Conservation (phyloP, 352 stramenopile genomes). For the Phytopythium montanum region DNA sequence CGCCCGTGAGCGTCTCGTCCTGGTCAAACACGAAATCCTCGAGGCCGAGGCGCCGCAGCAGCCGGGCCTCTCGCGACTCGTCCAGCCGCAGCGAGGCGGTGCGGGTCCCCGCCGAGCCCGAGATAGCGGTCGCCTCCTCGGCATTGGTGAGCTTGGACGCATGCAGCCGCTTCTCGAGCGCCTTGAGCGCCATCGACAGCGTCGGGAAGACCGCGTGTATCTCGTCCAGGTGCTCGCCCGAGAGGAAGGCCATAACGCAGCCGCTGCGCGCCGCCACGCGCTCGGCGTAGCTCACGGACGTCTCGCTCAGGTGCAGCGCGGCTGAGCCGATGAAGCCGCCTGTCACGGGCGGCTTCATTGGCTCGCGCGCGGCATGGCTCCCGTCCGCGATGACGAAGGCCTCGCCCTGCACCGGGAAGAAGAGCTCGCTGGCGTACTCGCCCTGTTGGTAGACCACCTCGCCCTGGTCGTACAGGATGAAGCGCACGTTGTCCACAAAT, state of each 20-base stretch:
- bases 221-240: constrained; percentile 39
- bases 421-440: constrained; percentile 57
- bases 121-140: constrained; percentile 11
- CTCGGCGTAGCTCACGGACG: constrained; percentile 50
- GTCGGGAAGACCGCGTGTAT: constrained; percentile 64
- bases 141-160: constrained; percentile 39
- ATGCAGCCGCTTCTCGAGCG: constrained; percentile 47
- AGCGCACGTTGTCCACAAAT: constrained; percentile 45
- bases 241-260: constrained; percentile 53
- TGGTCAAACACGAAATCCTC: constrained; percentile 42
- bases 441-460: constrained; percentile 58
- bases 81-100: constrained; percentile 7
- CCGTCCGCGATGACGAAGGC: constrained; percentile 39
- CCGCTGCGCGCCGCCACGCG: constrained; percentile 53
- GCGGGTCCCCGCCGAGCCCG: not conserved
- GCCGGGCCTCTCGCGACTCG: constrained; percentile 20
- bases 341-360: too few relatives aligned
- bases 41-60: constrained; percentile 26
- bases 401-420: constrained; percentile 55
- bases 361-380: constrained; percentile 22
- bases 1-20: constrained; percentile 15
- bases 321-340: constrained; percentile 53
- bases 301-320: constrained; percentile 43
- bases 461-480: constrained; percentile 58
- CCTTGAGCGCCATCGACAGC: constrained; percentile 57